Evolutionary conservation across 139 green algal genomes (phyloP), one percentile per base, ranked within the genome.

Genomic region (Coccomyxa sp.): DNA sequence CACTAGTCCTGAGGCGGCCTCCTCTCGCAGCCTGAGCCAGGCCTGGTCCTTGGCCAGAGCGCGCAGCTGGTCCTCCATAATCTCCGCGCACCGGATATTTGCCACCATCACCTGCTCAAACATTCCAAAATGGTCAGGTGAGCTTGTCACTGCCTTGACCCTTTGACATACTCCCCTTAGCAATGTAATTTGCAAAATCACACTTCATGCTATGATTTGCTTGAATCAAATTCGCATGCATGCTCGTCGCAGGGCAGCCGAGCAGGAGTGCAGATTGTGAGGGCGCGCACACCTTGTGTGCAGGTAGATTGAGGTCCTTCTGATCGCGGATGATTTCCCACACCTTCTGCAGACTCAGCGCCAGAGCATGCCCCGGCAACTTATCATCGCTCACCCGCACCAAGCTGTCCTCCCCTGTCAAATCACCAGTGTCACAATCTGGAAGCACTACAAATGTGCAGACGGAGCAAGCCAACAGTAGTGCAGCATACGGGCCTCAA

Each of bases 241-340:
- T n/a, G n/a, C n/a, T n/a, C n/a, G 7, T 51, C 38, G 38, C 38
- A 51, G 38, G 7, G 38, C 38, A 51, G 3, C 38, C 38, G 7
- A 51, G 38, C 38, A 7, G 38, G 38, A 51, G 38, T 51, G 38
- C 38, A 51, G 38, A 51, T 51, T 51, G 38, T 51, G 38, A 51
- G 38, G 38, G 38, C 7, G 38, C 7, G 18, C 21, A 38, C 83
- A 96, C 95, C 90, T 96, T 96, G 91, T 99, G 97, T 0, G 97
- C 97, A 0, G 97, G 97, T 58, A 99, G 90, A 84, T 99, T 96
- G 77, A 99, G 93, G 90, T 99, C 96, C 86, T 96, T 97, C 88
- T 99, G 95, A 30, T 93, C 90, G 13, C 86, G 86, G 32, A 99
- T 95, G 77, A 97, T 88, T 31, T 95, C 88, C 97, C 97, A 99